A percentile compares a stretch with the other conserved stretches of the same genome.
Conservation (phyloP, 106 monocot genomes). For the Hemerocallis citrina region DNA sequence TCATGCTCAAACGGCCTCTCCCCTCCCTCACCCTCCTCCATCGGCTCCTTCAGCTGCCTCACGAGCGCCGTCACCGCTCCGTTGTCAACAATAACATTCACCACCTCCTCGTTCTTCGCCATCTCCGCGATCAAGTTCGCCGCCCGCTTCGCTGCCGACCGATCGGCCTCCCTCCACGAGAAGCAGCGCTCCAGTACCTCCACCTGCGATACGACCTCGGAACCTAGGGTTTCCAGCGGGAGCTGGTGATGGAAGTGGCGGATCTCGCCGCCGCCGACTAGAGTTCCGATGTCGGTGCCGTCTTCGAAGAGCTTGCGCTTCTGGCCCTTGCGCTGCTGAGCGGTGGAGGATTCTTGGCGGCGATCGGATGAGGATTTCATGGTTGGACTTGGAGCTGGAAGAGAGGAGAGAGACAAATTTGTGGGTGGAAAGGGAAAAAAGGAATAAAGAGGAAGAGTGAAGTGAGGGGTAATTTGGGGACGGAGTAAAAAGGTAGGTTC, state of each 20-base stretch:
- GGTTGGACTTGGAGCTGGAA: neutral
- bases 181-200: conserved; percentile 46
- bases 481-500: too few species aligned
- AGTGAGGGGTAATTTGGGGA: neutral
- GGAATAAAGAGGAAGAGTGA: neutral
- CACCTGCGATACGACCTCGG: conserved; percentile 64
- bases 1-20: conserved; percentile 67
- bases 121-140: conserved; percentile 82
- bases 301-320: conserved; percentile 73
- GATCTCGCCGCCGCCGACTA: neutral
- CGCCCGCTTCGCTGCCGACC: conserved; percentile 71
- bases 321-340: conserved; percentile 48
- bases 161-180: conserved; percentile 69
- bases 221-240: conserved; percentile 32
- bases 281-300: neutral
- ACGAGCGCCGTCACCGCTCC: conserved; percentile 79
- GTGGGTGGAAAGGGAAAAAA: neutral
- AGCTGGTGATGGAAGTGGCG: conserved; percentile 33
- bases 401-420: neutral
- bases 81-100: conserved; percentile 72
- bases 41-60: conserved; percentile 61
- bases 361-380: neutral
- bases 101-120: conserved; percentile 92
- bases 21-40: neutral
- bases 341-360: neutral